Conservation (phyloP, 345 rosid species). For the Linum trigynum region DNA sequence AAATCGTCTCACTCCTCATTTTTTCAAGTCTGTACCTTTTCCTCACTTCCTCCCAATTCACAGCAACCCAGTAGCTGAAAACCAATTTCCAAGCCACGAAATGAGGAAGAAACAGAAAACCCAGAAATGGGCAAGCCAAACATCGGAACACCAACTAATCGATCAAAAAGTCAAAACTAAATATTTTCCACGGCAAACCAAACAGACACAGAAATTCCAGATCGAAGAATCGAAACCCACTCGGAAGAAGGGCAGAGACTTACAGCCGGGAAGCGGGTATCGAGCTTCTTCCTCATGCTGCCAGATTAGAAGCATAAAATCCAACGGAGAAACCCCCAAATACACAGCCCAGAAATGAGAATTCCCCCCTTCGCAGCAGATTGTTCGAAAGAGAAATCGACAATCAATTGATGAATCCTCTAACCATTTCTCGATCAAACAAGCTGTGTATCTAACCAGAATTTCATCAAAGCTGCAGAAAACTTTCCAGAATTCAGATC, state of each 20-base stretch:
- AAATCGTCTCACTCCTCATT: no score
- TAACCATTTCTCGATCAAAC: not conserved
- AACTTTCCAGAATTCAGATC: conserved; percentile 4
- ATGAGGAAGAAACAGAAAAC: not conserved
- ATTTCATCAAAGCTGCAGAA: not conserved
- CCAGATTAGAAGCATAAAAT: conserved; percentile 31
- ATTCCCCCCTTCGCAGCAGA: not conserved
- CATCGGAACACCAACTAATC: not conserved
- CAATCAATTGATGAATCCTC: conserved; percentile 12
- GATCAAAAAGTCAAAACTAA: conserved; percentile 1
- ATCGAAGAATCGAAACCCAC: not conserved
- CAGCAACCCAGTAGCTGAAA: not conserved
- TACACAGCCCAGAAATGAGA: not conserved
- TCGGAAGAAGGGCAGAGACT: conserved; percentile 14
- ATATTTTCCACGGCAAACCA: not conserved
- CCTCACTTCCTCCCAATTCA: not conserved
- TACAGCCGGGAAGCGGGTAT: conserved; percentile 72
- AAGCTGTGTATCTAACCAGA: not conserved
- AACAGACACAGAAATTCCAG: conserved; percentile 1
- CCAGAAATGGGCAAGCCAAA: not conserved
- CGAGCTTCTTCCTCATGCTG: conserved; percentile 72
- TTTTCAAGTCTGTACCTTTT: no score
- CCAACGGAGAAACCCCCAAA: not conserved
- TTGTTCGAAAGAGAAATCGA: not conserved
- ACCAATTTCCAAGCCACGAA: not conserved